Evolutionary conservation across 306 rosid species (phyloP), one percentile per base, ranked within the genome.

Genomic region (Quercus bicolor): DNA sequence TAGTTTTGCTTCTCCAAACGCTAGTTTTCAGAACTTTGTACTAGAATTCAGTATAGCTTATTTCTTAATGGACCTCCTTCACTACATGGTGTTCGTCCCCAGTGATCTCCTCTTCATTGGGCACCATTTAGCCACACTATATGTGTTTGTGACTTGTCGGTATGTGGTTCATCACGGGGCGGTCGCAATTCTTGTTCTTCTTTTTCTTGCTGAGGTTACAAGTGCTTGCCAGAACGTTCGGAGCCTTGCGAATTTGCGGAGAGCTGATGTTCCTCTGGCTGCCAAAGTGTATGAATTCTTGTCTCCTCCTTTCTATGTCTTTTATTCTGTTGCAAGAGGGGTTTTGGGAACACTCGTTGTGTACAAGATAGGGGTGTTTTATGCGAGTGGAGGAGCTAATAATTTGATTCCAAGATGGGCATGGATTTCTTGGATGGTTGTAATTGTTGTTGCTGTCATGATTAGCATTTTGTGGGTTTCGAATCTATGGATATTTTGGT

Each of bases 371-470:
- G 85, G 86, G 56, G 19, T 14, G 62, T 88, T 84, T 66, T 84
- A 40, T 68, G 40, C 3, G 13, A 57, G 78, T 37, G 87, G 88
- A 3, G 80, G 24, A 31, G 91, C 73, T 4, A 83, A 55, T 53
- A 43, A 51, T 19, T n/a, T 33, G 56, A 82, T 86, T 74, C 87
- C 88, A 1, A 68, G 3, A 21, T 88, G 92, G 90, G 92, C 85
- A 8, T 84, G 92, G 92, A 20, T 68, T 74, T 88, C 92, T 40
- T 86, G 92, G 90, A 84, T 86, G 85, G 40, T 72, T 75, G 90
- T 88, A 51, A 86, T 86, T 29, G 84, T 59, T 2, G 12, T 21
- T 33, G 90, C 87, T 4, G 75, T 84, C 21, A 70, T 77, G 3
- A 72, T 73, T 56, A 86, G 92, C 64, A 72, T 86, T 1, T 21